Conservation (phyloP, 2,329 filamentous ascomycete genomes). For the Colletotrichum brevisporum region DNA sequence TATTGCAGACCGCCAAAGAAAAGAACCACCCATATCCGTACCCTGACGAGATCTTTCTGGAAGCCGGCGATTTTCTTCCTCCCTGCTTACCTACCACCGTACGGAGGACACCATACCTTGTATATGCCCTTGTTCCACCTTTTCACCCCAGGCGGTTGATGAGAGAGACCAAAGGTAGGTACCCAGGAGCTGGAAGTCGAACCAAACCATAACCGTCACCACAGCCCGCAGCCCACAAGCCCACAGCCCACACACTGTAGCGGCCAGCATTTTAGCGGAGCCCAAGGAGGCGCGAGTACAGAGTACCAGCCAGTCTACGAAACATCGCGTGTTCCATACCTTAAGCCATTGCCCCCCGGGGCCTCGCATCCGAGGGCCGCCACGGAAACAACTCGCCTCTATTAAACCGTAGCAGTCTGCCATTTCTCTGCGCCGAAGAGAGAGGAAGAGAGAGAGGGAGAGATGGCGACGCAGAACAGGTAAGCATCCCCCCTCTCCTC, state of each 20-base stretch:
- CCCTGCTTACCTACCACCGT: not conserved
- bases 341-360: constrained; percentile 33
- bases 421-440: constrained; percentile 16
- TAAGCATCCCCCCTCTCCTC: constrained; percentile 43
- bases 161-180: constrained; percentile 13
- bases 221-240: constrained; percentile 2
- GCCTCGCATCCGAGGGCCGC: constrained; percentile 34
- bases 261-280: constrained; percentile 28
- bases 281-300: constrained; percentile 37
- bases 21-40: too few species aligned
- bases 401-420: constrained; percentile 35
- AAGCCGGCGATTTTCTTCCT: constrained; percentile 18
- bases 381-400: constrained; percentile 34
- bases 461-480: constrained; percentile 53
- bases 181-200: constrained; percentile 31
- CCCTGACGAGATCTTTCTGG: constrained; percentile 11
- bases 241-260: constrained; percentile 18
- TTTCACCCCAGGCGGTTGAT: not conserved
- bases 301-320: constrained; percentile 36
- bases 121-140: constrained; percentile 27
- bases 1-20: not conserved
- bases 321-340: constrained; percentile 42
- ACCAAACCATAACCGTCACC: constrained; percentile 23
- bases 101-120: not conserved
- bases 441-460: constrained; percentile 36